Conservation (phyloP, 2,329 filamentous ascomycete species). For the Chrysosporium queenslandicum region DNA sequence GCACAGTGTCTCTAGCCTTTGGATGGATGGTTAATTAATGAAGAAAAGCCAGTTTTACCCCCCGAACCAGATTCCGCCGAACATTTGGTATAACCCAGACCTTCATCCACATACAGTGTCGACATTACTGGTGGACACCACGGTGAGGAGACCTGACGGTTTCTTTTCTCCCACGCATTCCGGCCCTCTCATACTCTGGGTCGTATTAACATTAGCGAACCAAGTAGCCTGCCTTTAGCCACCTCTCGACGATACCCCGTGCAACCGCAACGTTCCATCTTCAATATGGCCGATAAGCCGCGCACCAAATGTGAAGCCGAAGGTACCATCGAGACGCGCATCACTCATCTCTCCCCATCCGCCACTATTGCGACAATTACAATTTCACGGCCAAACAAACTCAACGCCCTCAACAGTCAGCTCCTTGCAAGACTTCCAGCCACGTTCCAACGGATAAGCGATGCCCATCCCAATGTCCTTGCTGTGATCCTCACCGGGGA, state of each 20-base stretch:
- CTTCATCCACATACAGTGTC: not conserved
- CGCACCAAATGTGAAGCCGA: not conserved
- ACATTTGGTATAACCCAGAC: no score
- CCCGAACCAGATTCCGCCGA: no score
- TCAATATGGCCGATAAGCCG: not conserved
- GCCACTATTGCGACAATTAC: slow-evolving; percentile 22
- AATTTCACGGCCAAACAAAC: slow-evolving; percentile 22
- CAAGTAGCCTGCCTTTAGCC: not conserved
- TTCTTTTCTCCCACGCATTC: not conserved
- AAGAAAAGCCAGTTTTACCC: no score
- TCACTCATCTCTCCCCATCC: not conserved
- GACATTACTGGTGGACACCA: not conserved
- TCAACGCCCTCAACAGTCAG: slow-evolving; percentile 22
- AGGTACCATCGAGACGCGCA: slow-evolving; percentile 1
- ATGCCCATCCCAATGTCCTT: slow-evolving; percentile 17
- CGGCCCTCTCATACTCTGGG: not conserved
- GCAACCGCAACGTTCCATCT: not conserved
- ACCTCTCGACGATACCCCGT: not conserved
- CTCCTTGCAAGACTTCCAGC: slow-evolving; percentile 19
- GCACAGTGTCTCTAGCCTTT: no score
- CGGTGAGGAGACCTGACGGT: not conserved
- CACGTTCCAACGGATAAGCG: slow-evolving; percentile 15
- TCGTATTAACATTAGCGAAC: not conserved
- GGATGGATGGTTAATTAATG: no score
- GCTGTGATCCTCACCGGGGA: slow-evolving; percentile 47